phyloP scores from a whole-genome alignment of 805 yeast species.

The Ogataea pilisensis region DNA sequence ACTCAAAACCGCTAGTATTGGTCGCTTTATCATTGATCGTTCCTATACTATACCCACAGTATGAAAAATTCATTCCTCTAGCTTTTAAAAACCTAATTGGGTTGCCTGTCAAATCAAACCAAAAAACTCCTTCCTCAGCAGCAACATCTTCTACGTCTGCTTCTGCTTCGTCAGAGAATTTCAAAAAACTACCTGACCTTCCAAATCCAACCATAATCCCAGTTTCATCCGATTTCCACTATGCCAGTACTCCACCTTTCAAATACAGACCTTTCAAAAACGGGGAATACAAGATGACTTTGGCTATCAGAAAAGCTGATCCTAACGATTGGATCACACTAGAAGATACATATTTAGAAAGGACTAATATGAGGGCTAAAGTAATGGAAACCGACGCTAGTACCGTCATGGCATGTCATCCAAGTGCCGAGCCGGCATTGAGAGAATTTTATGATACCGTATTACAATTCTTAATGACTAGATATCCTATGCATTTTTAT shows the following conservation, averaged over 20 bases:
- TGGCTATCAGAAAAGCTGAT: slow-evolving; percentile 51
- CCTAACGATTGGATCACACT: slow-evolving; percentile 56
- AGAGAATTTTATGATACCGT: slow-evolving; percentile 44
- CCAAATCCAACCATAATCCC: slow-evolving; percentile 26
- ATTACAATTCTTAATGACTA: slow-evolving; percentile 33
- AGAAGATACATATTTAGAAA: slow-evolving; percentile 53
- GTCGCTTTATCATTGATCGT: too few relatives aligned
- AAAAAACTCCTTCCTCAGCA: too few relatives aligned
- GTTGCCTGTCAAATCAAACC: too few relatives aligned
- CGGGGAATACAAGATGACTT: slow-evolving; percentile 51
- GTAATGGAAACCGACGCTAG: slow-evolving; percentile 30
- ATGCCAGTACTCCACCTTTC: slow-evolving; percentile 40
- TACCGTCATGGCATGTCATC: slow-evolving; percentile 33
- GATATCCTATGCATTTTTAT: slow-evolving; percentile 54
- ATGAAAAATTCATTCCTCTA: too few relatives aligned
- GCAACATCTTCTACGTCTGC: too few relatives aligned
- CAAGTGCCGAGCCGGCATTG: slow-evolving; percentile 34
- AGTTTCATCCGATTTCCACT: slow-evolving; percentile 36
- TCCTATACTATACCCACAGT: too few relatives aligned
- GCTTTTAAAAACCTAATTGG: too few relatives aligned
- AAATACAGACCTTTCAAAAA: slow-evolving; percentile 45
- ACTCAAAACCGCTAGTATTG: too few relatives aligned
- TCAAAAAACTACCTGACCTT: background rate
- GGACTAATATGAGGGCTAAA: slow-evolving; percentile 37
- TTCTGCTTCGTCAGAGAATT: too few relatives aligned